Evolutionary conservation across 352 stramenopile species (phyloP), one percentile per base, ranked within the genome.

Genomic region (Aphanomyces astaci): DNA sequence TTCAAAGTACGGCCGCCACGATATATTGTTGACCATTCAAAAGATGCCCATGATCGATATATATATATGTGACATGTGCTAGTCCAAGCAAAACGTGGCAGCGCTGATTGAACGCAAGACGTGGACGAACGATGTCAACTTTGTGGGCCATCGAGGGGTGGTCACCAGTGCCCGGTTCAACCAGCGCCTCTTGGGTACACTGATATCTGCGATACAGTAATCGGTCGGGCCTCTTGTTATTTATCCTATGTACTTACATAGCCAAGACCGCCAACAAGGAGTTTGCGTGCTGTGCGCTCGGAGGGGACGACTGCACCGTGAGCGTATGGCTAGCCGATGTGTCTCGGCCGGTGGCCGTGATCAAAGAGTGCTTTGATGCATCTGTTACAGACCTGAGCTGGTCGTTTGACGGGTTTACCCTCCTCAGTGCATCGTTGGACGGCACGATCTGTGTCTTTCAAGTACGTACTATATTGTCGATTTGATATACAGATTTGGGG

Each of bases 291-390:
- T 95, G 87, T 72, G 87, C 85, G 1, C 75, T 95, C 9, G 87
- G 87, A 27, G 81, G 84, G 3, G 83, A 95, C 17, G 87, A 95
- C 45, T 86, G 84, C 31, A 92, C 87, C 27, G 79, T 95, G 30
- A 95, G 83, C 54, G 88, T 95, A 40, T 95, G 87, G 87, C 73
- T 94, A 11, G 83, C 87, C 25, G 83, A 95, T 65, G 71, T 91
- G 39, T 75, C 84, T 32, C 81, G 87, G 1, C 87, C 87, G 7
- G 68, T 95, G 4, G 81, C 82, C 0, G 87, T 92, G 27, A 75
- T 95, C 57, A 89, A 89, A 46, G 79, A 90, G 70, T 93, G 87
- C 63, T 95, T 95, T 65, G 81, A 95, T 27, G 79, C 87, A 30
- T 83, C 81, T 1, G 87, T 95, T 51, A 94, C 85, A 9, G 87